Evolutionary conservation across 2,329 filamentous ascomycete species (phyloP), one percentile per base, ranked within the genome.

Genomic region (Epichloe baconii): DNA sequence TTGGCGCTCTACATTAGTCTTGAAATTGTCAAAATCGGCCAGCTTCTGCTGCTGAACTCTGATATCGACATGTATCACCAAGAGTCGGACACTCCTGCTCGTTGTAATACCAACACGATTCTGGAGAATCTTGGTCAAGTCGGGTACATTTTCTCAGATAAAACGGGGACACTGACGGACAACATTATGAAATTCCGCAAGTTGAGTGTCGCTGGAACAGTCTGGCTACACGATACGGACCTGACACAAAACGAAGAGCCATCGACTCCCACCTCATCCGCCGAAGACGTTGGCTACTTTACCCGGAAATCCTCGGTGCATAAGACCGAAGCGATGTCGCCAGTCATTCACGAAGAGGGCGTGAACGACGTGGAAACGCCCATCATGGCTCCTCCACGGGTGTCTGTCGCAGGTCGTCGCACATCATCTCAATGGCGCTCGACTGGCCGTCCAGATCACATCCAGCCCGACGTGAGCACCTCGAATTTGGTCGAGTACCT

Each of bases 171-270:
- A 0, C 71, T 97, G 57, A 97, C 90, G 1, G 89, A 96, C 59
- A 97, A 97, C 58, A 76, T 88, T 11, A 96, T 97, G 91, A 88
- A 88, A 55, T 96, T 96, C 63, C 84, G 90, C 43, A 95, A 94
- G 64, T 77, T 96, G 67, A 95, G 86, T 59, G 82, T 96, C 35
- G 89, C 87, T 3, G 90, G 90, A 6, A 89, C 86, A 0, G 85
- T 89, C 1, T 95, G 90, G 88, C 71, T 93, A 35, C 90, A 95
- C 58, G 85, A 93, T 61, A 74, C 77, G 54, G 88, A 94, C 62
- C 67, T 90, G 14, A 21, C n/a, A 5, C 8, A 26, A 19, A 8
- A 17, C 2, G 71, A 77, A 48, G 64, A 56, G 26, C 49, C 56
- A 5, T 5, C 44, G 12, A 44, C 23, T 8, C 23, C 40, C 19